Conservation (phyloP, 495 filamentous ascomycete genomes). For the Aspergillus baeticus region DNA sequence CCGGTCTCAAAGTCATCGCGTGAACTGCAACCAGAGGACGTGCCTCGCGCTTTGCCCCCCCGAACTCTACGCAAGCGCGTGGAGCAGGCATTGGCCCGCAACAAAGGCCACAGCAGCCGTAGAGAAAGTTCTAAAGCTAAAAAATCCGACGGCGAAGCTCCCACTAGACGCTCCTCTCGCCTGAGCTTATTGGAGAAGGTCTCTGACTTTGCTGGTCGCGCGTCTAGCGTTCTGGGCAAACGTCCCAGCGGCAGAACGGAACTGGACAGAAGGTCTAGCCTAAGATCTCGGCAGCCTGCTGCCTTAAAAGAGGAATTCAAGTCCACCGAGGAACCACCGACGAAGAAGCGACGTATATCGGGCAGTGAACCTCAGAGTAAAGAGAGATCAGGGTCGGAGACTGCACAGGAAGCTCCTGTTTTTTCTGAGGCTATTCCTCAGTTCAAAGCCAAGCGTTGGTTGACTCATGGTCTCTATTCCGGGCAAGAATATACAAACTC, state of each 20-base stretch:
- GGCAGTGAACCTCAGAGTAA: slow-evolving; percentile 48
- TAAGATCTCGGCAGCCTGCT: slow-evolving; percentile 37
- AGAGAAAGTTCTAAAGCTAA: slow-evolving; percentile 10
- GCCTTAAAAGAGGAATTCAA: slow-evolving; percentile 31
- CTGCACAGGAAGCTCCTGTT: slow-evolving; percentile 35
- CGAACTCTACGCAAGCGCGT: slow-evolving; percentile 49
- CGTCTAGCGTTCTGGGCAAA: slow-evolving; percentile 54
- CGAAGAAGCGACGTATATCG: slow-evolving; percentile 49
- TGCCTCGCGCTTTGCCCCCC: slow-evolving; percentile 36
- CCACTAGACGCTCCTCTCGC: slow-evolving; percentile 29
- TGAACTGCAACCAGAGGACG: slow-evolving; percentile 37
- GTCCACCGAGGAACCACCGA: slow-evolving; percentile 28
- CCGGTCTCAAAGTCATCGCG: slow-evolving; percentile 42
- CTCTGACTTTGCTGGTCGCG: slow-evolving; percentile 41
- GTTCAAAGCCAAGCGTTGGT: slow-evolving; percentile 63
- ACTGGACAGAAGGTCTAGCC: slow-evolving; percentile 37
- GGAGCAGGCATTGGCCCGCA: slow-evolving; percentile 45
- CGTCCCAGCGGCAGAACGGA: slow-evolving; percentile 44
- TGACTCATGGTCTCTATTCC: slow-evolving; percentile 81
- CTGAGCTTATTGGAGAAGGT: slow-evolving; percentile 44
- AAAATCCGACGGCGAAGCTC: slow-evolving; percentile 4
- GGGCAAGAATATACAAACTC: slow-evolving; percentile 73
- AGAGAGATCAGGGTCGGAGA: slow-evolving; percentile 35
- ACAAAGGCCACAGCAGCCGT: slow-evolving; percentile 30
- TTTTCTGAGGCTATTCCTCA: slow-evolving; percentile 38